Conservation (phyloP, 2,329 filamentous ascomycete genomes). For the Dothideomycetes sp. region DNA sequence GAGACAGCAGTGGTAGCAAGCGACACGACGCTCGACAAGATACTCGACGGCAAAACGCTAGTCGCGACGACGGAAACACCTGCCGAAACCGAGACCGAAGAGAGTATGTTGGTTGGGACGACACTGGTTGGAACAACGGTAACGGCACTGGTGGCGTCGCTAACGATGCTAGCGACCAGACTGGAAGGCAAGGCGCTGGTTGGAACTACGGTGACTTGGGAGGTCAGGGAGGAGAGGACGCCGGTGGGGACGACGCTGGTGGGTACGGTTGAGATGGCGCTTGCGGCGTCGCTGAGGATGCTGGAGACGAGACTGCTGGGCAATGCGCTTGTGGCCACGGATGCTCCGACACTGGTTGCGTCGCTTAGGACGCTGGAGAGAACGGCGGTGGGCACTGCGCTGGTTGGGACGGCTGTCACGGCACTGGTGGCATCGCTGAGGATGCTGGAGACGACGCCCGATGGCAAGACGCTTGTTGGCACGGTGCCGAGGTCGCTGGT, state of each 20-base stretch:
- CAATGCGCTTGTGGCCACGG: background rate
- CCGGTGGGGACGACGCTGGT: background rate
- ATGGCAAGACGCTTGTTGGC: background rate
- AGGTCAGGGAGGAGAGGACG: background rate
- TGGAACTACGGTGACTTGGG: background rate
- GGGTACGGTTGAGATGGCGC: background rate
- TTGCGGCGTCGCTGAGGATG: background rate
- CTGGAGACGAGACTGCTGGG: too few relatives aligned
- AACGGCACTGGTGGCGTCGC: background rate
- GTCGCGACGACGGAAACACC: too few relatives aligned
- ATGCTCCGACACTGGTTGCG: background rate
- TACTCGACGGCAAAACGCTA: too few relatives aligned
- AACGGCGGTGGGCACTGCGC: too few relatives aligned
- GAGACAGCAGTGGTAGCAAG: background rate
- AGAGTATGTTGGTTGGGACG: too few relatives aligned
- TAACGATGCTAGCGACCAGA: background rate
- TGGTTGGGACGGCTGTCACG: too few relatives aligned
- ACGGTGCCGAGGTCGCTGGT: background rate
- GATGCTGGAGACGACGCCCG: background rate
- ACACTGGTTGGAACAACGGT: background rate
- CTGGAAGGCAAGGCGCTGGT: background rate
- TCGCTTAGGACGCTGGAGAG: background rate
- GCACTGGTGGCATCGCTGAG: background rate
- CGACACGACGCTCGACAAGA: too few relatives aligned
- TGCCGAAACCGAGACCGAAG: too few relatives aligned